Evolutionary conservation across 2,329 filamentous ascomycete species (phyloP).

Genomic region (Purpureocillium lavendulum): DNA sequence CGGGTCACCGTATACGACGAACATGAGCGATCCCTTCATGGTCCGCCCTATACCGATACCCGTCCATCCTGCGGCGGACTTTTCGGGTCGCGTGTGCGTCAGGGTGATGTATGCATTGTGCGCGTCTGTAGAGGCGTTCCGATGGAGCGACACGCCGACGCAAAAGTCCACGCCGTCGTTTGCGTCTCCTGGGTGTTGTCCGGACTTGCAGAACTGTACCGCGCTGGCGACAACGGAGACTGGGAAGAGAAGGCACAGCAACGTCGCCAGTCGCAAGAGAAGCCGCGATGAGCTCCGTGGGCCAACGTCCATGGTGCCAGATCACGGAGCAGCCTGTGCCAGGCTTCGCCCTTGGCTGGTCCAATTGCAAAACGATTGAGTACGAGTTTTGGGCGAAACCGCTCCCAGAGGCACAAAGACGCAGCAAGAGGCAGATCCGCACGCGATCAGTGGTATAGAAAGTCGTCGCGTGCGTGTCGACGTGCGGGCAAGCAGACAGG

Average conservation of each 20-base stretch:
- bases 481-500: no score
- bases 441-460: no score
- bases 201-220: constrained; percentile 11
- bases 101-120: constrained; percentile 11
- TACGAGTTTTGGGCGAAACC: no score
- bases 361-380: no score
- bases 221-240: constrained; percentile 2
- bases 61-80: constrained; percentile 8
- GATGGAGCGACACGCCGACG: constrained; percentile 10
- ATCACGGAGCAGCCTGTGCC: no score
- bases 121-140: constrained; percentile 8
- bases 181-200: background rate
- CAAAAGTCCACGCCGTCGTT: constrained; percentile 10
- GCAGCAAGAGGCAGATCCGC: no score
- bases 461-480: no score
- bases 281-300: no score
- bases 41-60: constrained; percentile 9
- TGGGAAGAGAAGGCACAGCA: background rate
- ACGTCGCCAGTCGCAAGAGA: no score
- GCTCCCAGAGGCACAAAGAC: no score
- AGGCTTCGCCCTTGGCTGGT: no score
- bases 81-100: constrained; percentile 1
- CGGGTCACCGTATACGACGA: constrained; percentile 12
- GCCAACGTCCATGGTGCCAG: no score
- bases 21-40: constrained; percentile 13